Conservation (phyloP, 345 rosid genomes). For the Brassica cretica region DNA sequence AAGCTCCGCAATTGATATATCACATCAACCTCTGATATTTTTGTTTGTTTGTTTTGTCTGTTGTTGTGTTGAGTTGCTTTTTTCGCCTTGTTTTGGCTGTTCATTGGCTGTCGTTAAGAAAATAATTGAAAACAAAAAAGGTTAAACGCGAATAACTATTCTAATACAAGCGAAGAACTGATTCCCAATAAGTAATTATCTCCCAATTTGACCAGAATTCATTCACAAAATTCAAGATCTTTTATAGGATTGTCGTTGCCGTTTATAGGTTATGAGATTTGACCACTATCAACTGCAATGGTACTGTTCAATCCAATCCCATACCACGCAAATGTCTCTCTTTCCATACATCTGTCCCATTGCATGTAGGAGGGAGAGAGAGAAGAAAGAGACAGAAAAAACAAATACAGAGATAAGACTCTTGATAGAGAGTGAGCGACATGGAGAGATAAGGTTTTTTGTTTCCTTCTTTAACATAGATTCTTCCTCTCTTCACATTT, state of each 20-base stretch:
- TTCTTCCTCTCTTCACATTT: slow-evolving; percentile 10
- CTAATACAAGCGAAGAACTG: background rate
- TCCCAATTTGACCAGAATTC: slow-evolving; percentile 18
- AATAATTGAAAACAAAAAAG: background rate
- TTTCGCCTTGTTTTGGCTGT: background rate
- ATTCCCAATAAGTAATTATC: slow-evolving; percentile 14
- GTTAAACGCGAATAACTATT: background rate
- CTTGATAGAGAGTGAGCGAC: slow-evolving; percentile 31
- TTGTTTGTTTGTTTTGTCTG: background rate
- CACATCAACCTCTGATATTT: background rate
- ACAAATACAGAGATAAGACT: slow-evolving; percentile 37
- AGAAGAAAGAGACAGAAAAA: slow-evolving; percentile 18
- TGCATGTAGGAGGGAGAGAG: slow-evolving; percentile 35
- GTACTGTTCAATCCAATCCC: slow-evolving; percentile 22
- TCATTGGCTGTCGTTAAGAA: background rate
- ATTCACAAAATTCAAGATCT: slow-evolving; percentile 11
- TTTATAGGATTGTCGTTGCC: slow-evolving; percentile 34
- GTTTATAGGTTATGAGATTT: slow-evolving; percentile 31
- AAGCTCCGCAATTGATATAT: background rate
- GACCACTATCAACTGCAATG: slow-evolving; percentile 28
- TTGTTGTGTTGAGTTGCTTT: background rate
- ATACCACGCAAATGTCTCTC: slow-evolving; percentile 24
- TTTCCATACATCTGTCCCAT: slow-evolving; percentile 31
- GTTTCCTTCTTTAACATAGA: slow-evolving; percentile 23
- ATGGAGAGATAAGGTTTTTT: slow-evolving; percentile 38